Percentiles rank a stretch among this genome's conserved stretches.
phyloP scores from a whole-genome alignment of 2,329 filamentous ascomycete genomes.

The Cladosporium colombiae region DNA sequence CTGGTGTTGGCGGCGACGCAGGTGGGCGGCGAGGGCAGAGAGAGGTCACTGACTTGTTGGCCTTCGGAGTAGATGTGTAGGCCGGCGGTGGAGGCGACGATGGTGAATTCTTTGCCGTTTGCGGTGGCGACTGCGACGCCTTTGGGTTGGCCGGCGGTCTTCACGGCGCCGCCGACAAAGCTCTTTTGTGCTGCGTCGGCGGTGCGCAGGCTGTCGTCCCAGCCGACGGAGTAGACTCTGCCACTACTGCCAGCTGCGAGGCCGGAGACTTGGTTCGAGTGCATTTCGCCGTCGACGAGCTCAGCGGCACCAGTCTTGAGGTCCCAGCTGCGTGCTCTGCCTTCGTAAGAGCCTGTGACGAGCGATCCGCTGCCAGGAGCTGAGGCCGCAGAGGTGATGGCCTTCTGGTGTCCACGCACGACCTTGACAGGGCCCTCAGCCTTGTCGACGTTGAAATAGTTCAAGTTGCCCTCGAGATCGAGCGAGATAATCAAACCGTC shows the following conservation, averaged over 20 bases:
- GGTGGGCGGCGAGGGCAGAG: conserved; percentile 62
- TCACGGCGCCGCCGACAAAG: conserved; percentile 68
- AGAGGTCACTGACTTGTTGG: conserved; percentile 49
- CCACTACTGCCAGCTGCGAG: conserved; percentile 58
- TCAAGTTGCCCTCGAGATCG: conserved; percentile 84
- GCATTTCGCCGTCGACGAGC: conserved; percentile 74
- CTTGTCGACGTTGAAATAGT: conserved; percentile 77
- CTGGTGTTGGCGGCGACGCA: conserved; percentile 68
- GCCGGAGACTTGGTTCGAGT: conserved; percentile 82
- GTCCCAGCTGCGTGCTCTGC: conserved; percentile 84
- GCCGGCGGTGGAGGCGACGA: conserved; percentile 56
- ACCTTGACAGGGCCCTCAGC: conserved; percentile 68
- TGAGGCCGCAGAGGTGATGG: conserved; percentile 73
- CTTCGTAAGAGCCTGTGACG: conserved; percentile 91
- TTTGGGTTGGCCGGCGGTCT: conserved; percentile 79
- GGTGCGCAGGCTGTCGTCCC: conserved; percentile 87
- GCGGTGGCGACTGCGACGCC: conserved; percentile 63
- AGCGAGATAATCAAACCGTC: conserved; percentile 90
- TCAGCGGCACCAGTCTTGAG: conserved; percentile 66
- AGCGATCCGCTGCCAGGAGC: conserved; percentile 63
- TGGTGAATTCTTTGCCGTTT: conserved; percentile 52
- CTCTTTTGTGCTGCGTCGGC: conserved; percentile 73
- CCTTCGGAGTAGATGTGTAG: conserved; percentile 60
- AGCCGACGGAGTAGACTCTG: conserved; percentile 80
- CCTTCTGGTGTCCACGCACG: conserved; percentile 87